Evolutionary conservation across 202 grass and related monocot genomes (phyloP), one percentile per base, ranked within the genome.

Genomic region (Zoysia matrella): DNA sequence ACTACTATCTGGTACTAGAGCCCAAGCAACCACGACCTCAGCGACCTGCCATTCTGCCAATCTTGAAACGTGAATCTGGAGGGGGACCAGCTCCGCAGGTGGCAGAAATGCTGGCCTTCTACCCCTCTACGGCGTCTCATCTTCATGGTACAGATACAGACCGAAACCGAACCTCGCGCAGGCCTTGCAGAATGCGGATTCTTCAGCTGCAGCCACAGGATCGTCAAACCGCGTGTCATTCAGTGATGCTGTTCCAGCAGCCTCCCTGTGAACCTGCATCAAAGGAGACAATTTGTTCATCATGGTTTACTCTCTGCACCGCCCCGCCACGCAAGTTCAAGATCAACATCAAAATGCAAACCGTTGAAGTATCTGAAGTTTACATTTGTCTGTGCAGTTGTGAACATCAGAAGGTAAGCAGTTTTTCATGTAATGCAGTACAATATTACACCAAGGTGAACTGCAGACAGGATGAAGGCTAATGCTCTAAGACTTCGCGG

Each of bases 101-200:
- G 15, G 1, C 3, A 45, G 12, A 49, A 67, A 74, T 13, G 44
- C 1, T 75, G 55, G 13, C 30, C 1, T 36, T 36, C 30, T 36
- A 36, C 30, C 51, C 44, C 45, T 52, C 77, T 85, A 92, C 61
- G 80, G 77, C 7, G 75, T 81, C 56, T 94, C 94, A 11, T 86
- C 90, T 75, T 89, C 76, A 70, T 97, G 91, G 79, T 97, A 92
- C 44, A 97, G 88, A 56, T 97, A 92, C 30, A 97, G 75, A 47
- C 94, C 92, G 53, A 94, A 97, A 53, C 94, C 94, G 65, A 97
- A 97, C 75, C 94, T 79, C 44, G 94, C 89, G 2, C 94, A 97
- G 43, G 92, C 92, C 83, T 97, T 97, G 85, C 83, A 89, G 85
- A 94, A 97, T n/a, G 94, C 92, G 72, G 62, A 44, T 80, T 97